Base-by-base conservation (phyloP, 164 flowering plant genomes). In the Magnolia changhungtana region DNA sequence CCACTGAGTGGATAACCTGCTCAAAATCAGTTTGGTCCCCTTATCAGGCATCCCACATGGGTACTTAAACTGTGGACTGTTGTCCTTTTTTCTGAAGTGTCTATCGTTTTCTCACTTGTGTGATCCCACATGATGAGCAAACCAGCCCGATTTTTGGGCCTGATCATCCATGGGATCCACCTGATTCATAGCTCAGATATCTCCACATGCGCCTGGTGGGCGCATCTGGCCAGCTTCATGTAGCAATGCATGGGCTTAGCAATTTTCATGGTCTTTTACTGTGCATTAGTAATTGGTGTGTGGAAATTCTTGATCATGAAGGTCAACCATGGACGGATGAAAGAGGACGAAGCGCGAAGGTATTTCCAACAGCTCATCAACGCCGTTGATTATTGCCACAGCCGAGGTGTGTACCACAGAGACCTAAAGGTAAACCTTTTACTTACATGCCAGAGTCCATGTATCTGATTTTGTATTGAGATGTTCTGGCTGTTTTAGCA, bases 311-410 rank as follows among this genome's bases (percentile, higher is more conserved):
- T 23, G 20, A 8, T 52, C 61, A 50, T 73, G 67, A 76, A 92
- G 97, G 95, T 89, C 75, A 90, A 92, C 67, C 74, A 89, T 76
- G 97, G 95, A 23, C 87, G 97, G 74, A 91, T 92, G 97, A 84
- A 79, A 75, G 97, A 92, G 74, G 93, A 90, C 74, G 95, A 91
- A 80, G 95, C 95, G 72, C 78, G 95, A 49, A 86, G 83, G 82
- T 92, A 92, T 76, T 89, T 92, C 78, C 97, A 91, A 78, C 97
- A 92, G 79, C 97, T 92, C 78, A 90, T 92, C 59, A 89, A 92
- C 80, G 92, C 89, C 73, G 97, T 92, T 76, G 97, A 92, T 83
- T 92, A 91, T 83, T 92, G 97, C 81, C 95, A 92, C 76, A 92
- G 97, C 82, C 87, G 97, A 78, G 97, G 97, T 80, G 97, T 92